A percentile compares a stretch with the other conserved stretches of the same genome.
Evolutionary conservation across 805 yeast genomes (phyloP).

Genomic region (Wickerhamiella hasegawae): DNA sequence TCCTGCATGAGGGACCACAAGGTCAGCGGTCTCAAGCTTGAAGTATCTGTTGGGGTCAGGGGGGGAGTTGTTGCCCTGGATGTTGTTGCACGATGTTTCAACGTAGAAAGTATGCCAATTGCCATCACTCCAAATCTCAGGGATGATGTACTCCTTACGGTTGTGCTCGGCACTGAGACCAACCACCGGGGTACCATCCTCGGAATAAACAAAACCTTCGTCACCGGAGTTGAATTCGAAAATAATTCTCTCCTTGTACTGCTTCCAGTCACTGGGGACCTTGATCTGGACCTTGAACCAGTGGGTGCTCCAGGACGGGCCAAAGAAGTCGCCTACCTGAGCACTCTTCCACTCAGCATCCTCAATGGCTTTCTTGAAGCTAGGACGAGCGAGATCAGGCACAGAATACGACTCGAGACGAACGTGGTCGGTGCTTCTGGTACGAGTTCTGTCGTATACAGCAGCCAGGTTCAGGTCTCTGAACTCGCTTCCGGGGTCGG

Average conservation of each 20-base stretch:
- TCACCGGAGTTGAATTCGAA: slow-evolving; percentile 75
- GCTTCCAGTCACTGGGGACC: slow-evolving; percentile 51
- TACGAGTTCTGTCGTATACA: slow-evolving; percentile 50
- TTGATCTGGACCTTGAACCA: slow-evolving; percentile 65
- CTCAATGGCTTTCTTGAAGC: slow-evolving; percentile 41
- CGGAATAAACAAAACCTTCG: slow-evolving; percentile 68
- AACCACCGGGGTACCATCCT: slow-evolving; percentile 52
- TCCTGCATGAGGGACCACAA: slow-evolving; percentile 63
- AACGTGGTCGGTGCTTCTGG: slow-evolving; percentile 32
- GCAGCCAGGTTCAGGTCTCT: slow-evolving; percentile 58
- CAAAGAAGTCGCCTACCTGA: slow-evolving; percentile 55
- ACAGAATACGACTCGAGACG: slow-evolving; percentile 55
- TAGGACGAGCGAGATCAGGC: slow-evolving; percentile 51
- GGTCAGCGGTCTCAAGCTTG: slow-evolving; percentile 50
- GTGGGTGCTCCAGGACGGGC: slow-evolving; percentile 95
- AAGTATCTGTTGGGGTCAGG: slow-evolving; percentile 64
- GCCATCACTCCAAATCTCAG: slow-evolving; percentile 36
- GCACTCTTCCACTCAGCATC: slow-evolving; percentile 30
- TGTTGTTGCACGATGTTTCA: slow-evolving; percentile 87
- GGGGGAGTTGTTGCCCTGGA: slow-evolving; percentile 69
- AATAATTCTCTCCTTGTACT: slow-evolving; percentile 35
- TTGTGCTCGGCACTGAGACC: slow-evolving; percentile 74
- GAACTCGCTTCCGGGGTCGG: slow-evolving; percentile 60
- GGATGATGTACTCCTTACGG: slow-evolving; percentile 57
- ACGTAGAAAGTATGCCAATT: slow-evolving; percentile 54